Percentiles rank a stretch among this genome's conserved stretches.
These are phyloP conservation scores for Cucumis variabilis DNA, from an alignment of 331 rosid species.

Conservation along the genomic window DNA sequence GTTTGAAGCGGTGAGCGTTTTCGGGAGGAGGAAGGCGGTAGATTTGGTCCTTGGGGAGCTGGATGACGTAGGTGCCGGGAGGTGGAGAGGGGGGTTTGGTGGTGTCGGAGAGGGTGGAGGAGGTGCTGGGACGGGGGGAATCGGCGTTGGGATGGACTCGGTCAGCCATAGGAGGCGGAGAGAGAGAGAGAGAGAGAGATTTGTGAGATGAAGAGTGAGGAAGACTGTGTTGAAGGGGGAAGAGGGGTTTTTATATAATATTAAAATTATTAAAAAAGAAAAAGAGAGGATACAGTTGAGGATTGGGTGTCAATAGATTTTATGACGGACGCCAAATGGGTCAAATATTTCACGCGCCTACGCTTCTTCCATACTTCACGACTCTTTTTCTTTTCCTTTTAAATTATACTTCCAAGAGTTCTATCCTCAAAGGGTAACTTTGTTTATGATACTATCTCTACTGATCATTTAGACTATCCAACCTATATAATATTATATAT, in stretches of 20 bases:
- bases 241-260: not conserved
- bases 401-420: too few species aligned
- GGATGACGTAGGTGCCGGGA: conserved; percentile 70
- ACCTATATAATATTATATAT: too few species aligned
- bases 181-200: not conserved
- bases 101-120: conserved; percentile 29
- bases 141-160: conserved; percentile 31
- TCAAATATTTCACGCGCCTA: not conserved
- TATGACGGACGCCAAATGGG: not conserved
- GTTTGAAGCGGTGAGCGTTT: conserved; percentile 56
- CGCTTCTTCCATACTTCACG: not conserved
- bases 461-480: too few species aligned
- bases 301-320: not conserved
- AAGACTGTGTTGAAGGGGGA: too few species aligned
- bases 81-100: conserved; percentile 22
- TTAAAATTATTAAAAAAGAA: not conserved
- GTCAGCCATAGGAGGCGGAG: conserved; percentile 32
- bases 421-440: too few species aligned
- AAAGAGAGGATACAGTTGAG: not conserved
- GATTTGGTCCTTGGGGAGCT: conserved; percentile 78
- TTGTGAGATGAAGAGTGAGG: not conserved
- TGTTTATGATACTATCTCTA: too few species aligned
- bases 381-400: not conserved
- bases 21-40: conserved; percentile 89
- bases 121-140: conserved; percentile 26